Base-by-base conservation (phyloP, 495 filamentous ascomycete species). In the Penicillium coffeae region DNA sequence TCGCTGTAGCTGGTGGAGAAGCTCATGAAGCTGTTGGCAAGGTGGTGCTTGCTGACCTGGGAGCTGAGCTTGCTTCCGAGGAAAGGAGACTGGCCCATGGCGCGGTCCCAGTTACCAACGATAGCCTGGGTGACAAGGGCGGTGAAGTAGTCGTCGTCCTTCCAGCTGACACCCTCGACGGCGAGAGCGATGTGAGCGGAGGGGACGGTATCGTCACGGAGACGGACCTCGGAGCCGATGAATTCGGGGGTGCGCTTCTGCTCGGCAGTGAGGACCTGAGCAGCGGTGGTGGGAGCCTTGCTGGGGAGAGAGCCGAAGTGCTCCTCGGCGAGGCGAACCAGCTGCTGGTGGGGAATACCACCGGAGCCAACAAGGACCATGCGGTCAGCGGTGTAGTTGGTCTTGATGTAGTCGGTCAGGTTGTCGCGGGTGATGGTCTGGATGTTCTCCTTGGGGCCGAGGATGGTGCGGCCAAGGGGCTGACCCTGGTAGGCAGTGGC, bases 1-100 rank as follows among this genome's bases (percentile, higher is more conserved):
- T 99, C 93, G 66, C 89, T 95, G 75, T 99, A 99, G 77, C 89
- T 95, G 38, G 93, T 99, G 59, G 89, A 95, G 76, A 99, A 99
- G 81, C 87, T 92, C 93, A 99, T 99, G 83, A 95, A 97, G 80
- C 89, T 95, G 76, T 93, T 99, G 63, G 92, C 92, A 42, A 99
- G 82, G 63, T 90, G 83, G 73, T 97, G 80, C 75, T 95, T 79
- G 80, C 92, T 84, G 48, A 99, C 85, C 56, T 93, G 86, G 48
- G 83, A 81, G 80, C 89, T 94, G 62, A 99, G 88, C 80, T 92
- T 96, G 89, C 89, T 95, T 55, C 93, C 94, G 54, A 96, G 83
- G 78, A 95, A 91, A 42, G 90, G 81, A 38, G 92, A 89, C 73
- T 90, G 95, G 66, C 94, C 94, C 86, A 97, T 94, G 45, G 93